Evolutionary conservation across 2,329 filamentous ascomycete species (phyloP).

Genomic region (Penicillium paneum): DNA sequence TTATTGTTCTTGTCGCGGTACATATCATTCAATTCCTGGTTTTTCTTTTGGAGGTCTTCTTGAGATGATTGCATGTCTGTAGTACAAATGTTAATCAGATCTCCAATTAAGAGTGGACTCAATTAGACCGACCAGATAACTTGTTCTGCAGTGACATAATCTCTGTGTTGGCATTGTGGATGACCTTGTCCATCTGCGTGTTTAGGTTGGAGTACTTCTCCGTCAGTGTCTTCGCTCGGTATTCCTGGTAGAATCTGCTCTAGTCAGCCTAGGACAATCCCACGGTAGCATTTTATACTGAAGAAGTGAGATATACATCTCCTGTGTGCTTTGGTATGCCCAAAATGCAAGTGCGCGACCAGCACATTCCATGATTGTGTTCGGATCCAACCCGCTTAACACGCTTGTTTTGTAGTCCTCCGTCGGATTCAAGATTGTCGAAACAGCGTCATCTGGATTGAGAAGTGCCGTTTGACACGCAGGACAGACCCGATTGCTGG

Average conservation of each 20-base stretch:
- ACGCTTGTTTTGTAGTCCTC: constrained; percentile 90
- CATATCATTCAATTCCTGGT: constrained; percentile 65
- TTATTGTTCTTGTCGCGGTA: constrained; percentile 69
- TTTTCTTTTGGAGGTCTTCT: constrained; percentile 63
- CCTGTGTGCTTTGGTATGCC: constrained; percentile 79
- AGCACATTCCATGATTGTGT: constrained; percentile 80
- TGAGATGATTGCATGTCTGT: constrained; percentile 60
- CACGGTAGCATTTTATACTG: too few relatives aligned
- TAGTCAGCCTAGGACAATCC: constrained; percentile 5
- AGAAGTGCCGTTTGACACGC: constrained; percentile 68
- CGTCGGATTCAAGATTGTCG: constrained; percentile 68
- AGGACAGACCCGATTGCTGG: constrained; percentile 63
- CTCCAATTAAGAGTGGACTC: neutral
- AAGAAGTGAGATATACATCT: constrained; percentile 59
- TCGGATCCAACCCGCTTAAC: constrained; percentile 76
- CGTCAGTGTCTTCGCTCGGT: constrained; percentile 65
- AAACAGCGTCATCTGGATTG: constrained; percentile 71
- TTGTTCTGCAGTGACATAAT: constrained; percentile 65
- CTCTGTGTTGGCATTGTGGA: constrained; percentile 71
- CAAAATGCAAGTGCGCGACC: constrained; percentile 77
- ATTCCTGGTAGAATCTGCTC: constrained; percentile 70
- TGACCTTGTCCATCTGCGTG: constrained; percentile 66
- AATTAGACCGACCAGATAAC: constrained; percentile 54
- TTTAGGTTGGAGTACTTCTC: constrained; percentile 68
- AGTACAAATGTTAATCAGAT: constrained; percentile 4